Percentiles rank a stretch among this genome's conserved stretches.
Evolutionary conservation across 495 filamentous ascomycete genomes (phyloP).

Genomic region (Pseudomonodictys pantanalensis): DNA sequence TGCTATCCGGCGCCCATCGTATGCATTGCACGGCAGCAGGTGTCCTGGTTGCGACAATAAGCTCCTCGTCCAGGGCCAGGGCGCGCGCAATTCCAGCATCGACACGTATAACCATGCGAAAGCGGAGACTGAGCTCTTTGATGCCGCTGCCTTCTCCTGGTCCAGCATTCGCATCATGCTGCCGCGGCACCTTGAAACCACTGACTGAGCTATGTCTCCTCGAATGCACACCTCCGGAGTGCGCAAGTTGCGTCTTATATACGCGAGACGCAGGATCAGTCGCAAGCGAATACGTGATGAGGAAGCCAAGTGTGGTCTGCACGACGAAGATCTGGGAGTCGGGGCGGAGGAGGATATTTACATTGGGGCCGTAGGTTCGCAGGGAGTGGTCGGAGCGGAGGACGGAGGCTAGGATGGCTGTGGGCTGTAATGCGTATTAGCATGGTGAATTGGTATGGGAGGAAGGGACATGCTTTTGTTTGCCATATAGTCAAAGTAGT

Average conservation of each 20-base stretch:
- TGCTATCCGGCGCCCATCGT: constrained; percentile 81
- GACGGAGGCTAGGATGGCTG: constrained; percentile 79
- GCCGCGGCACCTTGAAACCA: constrained; percentile 53
- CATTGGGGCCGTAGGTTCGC: constrained; percentile 78
- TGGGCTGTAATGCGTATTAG: constrained; percentile 58
- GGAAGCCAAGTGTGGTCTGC: constrained; percentile 81
- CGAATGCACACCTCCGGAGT: constrained; percentile 61
- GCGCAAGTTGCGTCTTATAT: constrained; percentile 75
- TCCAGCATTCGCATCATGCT: constrained; percentile 45
- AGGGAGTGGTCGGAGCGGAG: constrained; percentile 76
- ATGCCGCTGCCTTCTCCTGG: constrained; percentile 76
- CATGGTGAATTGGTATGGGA: not conserved
- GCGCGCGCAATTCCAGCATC: constrained; percentile 88
- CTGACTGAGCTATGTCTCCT: constrained; percentile 66
- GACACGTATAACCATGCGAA: constrained; percentile 97
- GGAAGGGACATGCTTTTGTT: constrained; percentile 68
- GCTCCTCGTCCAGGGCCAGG: constrained; percentile 87
- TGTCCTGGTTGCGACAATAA: constrained; percentile 89
- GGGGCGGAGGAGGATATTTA: constrained; percentile 79
- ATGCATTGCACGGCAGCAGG: constrained; percentile 96
- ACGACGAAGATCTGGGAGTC: constrained; percentile 89
- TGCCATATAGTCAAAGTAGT: constrained; percentile 90
- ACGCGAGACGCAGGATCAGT: constrained; percentile 77
- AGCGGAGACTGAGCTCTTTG: constrained; percentile 80
- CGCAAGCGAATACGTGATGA: constrained; percentile 93